A percentile compares a stretch with the other conserved stretches of the same genome.
Conservation (phyloP, 106 monocot species). For the Acorus calamus region DNA sequence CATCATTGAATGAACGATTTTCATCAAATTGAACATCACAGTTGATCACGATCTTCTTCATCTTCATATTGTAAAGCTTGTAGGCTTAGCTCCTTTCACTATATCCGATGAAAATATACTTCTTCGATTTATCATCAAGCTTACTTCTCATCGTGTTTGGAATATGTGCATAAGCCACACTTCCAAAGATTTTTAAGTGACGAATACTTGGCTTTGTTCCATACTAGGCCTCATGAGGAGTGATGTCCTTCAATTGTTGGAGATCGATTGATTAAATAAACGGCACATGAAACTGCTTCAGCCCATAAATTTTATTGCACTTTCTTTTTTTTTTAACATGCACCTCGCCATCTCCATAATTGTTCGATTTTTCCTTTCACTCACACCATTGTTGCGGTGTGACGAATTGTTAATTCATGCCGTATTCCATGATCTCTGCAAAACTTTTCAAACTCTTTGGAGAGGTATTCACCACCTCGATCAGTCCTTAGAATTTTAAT, state of each 20-base stretch:
- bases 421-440: not conserved
- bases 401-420: not conserved
- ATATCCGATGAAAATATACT: not conserved
- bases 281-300: not conserved
- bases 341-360: conserved; percentile 4
- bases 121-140: not conserved
- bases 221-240: not conserved
- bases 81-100: not conserved
- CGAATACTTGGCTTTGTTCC: not conserved
- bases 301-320: not conserved
- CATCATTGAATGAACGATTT: no score
- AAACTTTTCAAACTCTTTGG: not conserved
- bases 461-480: not conserved
- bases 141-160: not conserved
- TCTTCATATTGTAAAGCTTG: not conserved
- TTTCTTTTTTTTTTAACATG: not conserved
- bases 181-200: conserved; percentile 1
- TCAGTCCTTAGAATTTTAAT: conserved; percentile 1
- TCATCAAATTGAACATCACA: conserved; percentile 7
- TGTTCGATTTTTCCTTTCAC: conserved; percentile 1
- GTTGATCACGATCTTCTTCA: not conserved
- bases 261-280: not conserved
- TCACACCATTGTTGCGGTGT: conserved; percentile 1
- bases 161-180: conserved; percentile 1
- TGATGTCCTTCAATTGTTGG: not conserved